A percentile compares a stretch with the other conserved stretches of the same genome.
These are phyloP conservation scores for Globisporangium uncinulatum DNA, from an alignment of 352 stramenopile species.

Conservation along the genomic window DNA sequence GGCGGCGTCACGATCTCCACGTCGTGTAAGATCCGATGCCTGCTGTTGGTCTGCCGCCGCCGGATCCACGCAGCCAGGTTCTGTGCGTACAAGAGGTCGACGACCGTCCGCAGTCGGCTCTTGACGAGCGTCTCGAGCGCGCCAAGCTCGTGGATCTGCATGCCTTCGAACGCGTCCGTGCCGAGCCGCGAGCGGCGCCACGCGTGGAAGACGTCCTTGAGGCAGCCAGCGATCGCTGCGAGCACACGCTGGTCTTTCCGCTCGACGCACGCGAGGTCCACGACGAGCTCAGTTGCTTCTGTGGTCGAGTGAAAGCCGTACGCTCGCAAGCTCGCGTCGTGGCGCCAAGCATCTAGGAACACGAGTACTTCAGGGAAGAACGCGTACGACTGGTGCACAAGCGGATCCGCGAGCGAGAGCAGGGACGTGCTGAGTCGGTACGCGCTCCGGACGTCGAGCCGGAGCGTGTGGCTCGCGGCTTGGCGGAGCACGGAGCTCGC, in stretches of 20 bases:
- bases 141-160: slow-evolving; percentile 10
- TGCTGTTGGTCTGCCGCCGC: neutral
- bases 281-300: slow-evolving; percentile 4
- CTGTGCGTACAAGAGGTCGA: slow-evolving; percentile 8
- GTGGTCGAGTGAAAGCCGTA: slow-evolving; percentile 23
- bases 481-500: slow-evolving; percentile 5
- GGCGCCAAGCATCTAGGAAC: slow-evolving; percentile 53
- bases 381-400: slow-evolving; percentile 55
- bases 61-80: slow-evolving; percentile 11
- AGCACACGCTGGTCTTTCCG: slow-evolving; percentile 1
- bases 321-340: slow-evolving; percentile 34
- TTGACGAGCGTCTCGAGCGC: slow-evolving; percentile 9
- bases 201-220: slow-evolving; percentile 13
- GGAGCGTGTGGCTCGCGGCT: neutral
- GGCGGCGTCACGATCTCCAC: neutral
- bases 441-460: slow-evolving; percentile 2
- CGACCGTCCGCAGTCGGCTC: slow-evolving; percentile 1
- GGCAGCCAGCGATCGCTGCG: neutral
- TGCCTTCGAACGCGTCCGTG: slow-evolving; percentile 1
- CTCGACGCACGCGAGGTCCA: slow-evolving; percentile 2
- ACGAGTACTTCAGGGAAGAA: slow-evolving; percentile 67
- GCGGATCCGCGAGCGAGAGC: neutral
- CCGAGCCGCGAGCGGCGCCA: slow-evolving; percentile 10
- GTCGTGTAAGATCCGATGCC: neutral
- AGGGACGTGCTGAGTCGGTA: slow-evolving; percentile 4